Conservation (phyloP, 768 basidiomycete species). For the Pilatotrama ljubarskyi region DNA sequence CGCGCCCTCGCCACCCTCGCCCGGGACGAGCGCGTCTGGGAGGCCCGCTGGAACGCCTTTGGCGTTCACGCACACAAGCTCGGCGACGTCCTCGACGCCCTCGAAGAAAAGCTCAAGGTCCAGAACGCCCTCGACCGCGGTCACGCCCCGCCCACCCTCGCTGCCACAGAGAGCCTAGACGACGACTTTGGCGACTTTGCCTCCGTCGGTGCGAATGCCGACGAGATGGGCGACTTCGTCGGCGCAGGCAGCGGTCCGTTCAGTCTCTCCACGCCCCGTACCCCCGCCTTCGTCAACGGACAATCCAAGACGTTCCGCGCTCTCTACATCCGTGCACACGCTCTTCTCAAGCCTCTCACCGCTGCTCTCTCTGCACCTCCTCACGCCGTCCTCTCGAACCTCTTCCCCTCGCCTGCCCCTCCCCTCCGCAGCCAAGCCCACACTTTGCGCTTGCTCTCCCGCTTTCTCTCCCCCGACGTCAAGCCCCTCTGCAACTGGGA, state of each 20-base stretch:
- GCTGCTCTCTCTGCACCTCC: constrained; percentile 60
- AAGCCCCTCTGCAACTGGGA: constrained; percentile 74
- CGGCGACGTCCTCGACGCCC: constrained; percentile 52
- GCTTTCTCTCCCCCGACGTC: constrained; percentile 69
- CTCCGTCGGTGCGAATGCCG: constrained; percentile 37
- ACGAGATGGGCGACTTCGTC: constrained; percentile 51
- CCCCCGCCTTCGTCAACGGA: constrained; percentile 26
- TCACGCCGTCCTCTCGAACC: constrained; percentile 62
- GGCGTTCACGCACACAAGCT: constrained; percentile 48
- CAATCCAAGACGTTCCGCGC: constrained; percentile 45
- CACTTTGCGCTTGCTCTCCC: constrained; percentile 67
- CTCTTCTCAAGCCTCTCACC: constrained; percentile 60
- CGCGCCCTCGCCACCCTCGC: constrained; percentile 63
- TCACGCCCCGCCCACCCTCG: constrained; percentile 57
- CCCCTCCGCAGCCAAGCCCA: constrained; percentile 61
- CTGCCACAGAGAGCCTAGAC: constrained; percentile 56
- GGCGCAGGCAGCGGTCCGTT: constrained; percentile 36
- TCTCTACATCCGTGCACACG: constrained; percentile 67
- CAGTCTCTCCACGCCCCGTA: constrained; percentile 33
- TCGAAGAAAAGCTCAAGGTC: constrained; percentile 51
- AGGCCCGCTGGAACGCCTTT: constrained; percentile 66
- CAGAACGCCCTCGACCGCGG: constrained; percentile 40
- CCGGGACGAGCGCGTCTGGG: constrained; percentile 79
- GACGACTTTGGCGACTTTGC: constrained; percentile 93
- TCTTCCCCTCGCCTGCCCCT: constrained; percentile 34